Conservation (phyloP, 2,329 filamentous ascomycete species). For the Xylaria sp. region DNA sequence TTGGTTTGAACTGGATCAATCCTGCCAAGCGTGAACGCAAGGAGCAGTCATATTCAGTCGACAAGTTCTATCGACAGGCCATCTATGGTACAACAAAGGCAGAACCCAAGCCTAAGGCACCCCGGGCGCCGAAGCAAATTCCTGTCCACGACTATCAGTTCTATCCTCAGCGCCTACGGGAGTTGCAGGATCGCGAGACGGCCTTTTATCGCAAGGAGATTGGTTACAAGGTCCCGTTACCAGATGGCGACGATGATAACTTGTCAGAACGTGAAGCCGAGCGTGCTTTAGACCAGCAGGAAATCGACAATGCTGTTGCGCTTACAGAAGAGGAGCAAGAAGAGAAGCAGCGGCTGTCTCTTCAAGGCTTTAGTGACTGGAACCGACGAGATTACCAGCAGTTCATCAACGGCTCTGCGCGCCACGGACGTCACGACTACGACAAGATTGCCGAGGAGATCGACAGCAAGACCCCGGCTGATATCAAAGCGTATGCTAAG, state of each 20-base stretch:
- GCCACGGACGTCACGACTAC: slow-evolving; percentile 83
- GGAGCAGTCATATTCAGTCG: slow-evolving; percentile 96
- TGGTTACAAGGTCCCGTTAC: slow-evolving; percentile 85
- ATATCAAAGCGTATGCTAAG: slow-evolving; percentile 87
- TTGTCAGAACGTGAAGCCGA: slow-evolving; percentile 81
- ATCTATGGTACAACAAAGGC: slow-evolving; percentile 69
- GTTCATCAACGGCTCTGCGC: slow-evolving; percentile 91
- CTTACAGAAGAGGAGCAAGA: slow-evolving; percentile 84
- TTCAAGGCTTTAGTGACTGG: slow-evolving; percentile 88
- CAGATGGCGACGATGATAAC: slow-evolving; percentile 83
- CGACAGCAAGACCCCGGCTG: slow-evolving; percentile 78
- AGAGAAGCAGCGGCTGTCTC: slow-evolving; percentile 76
- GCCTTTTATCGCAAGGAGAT: slow-evolving; percentile 96
- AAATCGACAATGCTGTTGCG: slow-evolving; percentile 86
- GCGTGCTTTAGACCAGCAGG: slow-evolving; percentile 78
- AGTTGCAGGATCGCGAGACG: slow-evolving; percentile 93
- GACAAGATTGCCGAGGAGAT: slow-evolving; percentile 82
- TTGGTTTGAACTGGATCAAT: slow-evolving; percentile 95
- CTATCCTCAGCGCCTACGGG: slow-evolving; percentile 76
- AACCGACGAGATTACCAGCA: slow-evolving; percentile 97
- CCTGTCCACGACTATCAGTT: slow-evolving; percentile 95
- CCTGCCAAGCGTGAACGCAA: slow-evolving; percentile 97
- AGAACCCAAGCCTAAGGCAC: slow-evolving; percentile 88
- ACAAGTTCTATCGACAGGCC: slow-evolving; percentile 94
- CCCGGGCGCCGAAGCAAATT: slow-evolving; percentile 90